A percentile compares a stretch with the other conserved stretches of the same genome.
Evolutionary conservation across 2,329 filamentous ascomycete genomes (phyloP).

Genomic region (Penicillium concentricum): DNA sequence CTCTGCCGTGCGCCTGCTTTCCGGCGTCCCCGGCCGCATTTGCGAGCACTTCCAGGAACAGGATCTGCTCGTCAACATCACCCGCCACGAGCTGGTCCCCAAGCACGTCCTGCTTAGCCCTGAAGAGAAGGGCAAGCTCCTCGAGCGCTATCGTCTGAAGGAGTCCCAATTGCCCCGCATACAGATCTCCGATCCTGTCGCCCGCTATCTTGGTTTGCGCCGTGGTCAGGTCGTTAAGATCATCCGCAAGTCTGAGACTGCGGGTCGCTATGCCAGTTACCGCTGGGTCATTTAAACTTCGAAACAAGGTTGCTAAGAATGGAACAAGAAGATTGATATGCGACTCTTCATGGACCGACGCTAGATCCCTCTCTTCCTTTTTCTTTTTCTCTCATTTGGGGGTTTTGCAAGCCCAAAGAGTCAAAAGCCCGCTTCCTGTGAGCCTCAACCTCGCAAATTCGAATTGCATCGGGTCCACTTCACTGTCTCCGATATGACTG

Average conservation of each 20-base stretch:
- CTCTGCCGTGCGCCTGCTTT: slow-evolving; percentile 82
- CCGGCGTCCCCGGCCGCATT: slow-evolving; percentile 71
- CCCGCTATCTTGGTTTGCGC: slow-evolving; percentile 85
- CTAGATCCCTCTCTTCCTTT: background rate
- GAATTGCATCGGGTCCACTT: slow-evolving; percentile 9
- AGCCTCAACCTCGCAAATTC: slow-evolving; percentile 2
- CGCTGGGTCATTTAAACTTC: slow-evolving; percentile 58
- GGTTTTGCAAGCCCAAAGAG: background rate
- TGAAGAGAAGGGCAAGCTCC: slow-evolving; percentile 81
- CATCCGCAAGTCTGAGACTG: slow-evolving; percentile 91
- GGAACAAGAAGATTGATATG: background rate
- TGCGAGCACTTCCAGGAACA: slow-evolving; percentile 96
- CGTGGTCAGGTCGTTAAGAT: slow-evolving; percentile 98
- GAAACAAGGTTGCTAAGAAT: background rate
- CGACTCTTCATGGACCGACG: background rate
- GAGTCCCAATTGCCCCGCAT: slow-evolving; percentile 96
- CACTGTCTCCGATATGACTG: background rate
- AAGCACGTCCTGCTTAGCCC: slow-evolving; percentile 86
- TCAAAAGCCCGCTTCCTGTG: background rate
- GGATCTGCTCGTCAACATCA: slow-evolving; percentile 96
- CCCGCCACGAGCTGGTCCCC: slow-evolving; percentile 92
- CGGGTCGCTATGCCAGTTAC: slow-evolving; percentile 95
- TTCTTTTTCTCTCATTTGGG: background rate
- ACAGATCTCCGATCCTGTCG: slow-evolving; percentile 85
- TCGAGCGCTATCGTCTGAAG: slow-evolving; percentile 90